Percentiles rank a stretch among this genome's conserved stretches.
Conservation (phyloP, 106 monocot species). For the Dendrobium chrysotoxum region DNA sequence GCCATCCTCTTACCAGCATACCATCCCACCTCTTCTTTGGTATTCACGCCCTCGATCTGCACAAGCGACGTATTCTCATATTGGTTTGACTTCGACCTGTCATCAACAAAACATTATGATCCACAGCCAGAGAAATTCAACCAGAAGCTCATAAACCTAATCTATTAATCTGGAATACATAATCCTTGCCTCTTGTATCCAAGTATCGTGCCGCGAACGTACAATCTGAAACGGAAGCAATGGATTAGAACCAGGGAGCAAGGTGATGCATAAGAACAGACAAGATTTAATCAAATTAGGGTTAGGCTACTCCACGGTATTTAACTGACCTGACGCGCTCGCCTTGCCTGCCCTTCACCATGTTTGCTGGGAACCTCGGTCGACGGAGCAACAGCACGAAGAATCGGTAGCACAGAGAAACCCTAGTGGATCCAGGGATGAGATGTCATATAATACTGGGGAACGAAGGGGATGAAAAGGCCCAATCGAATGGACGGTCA, state of each 20-base stretch:
- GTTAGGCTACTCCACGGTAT: not conserved
- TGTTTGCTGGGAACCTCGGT: constrained; percentile 1
- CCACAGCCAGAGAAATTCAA: not conserved
- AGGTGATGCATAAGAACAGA: not conserved
- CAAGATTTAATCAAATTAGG: not conserved
- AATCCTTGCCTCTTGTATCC: constrained; percentile 67
- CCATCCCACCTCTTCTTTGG: constrained; percentile 68
- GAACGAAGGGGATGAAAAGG: too few species aligned
- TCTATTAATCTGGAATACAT: not conserved
- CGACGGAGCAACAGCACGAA: too few species aligned
- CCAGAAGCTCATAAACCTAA: not conserved
- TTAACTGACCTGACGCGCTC: constrained; percentile 39
- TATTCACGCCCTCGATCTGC: constrained; percentile 78
- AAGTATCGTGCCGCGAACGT: constrained; percentile 71
- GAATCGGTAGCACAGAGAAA: too few species aligned
- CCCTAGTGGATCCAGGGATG: too few species aligned
- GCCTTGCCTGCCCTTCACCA: constrained; percentile 52
- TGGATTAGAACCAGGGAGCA: too few species aligned
- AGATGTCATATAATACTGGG: too few species aligned
- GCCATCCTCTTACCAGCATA: constrained; percentile 63
- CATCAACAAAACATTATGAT: not conserved
- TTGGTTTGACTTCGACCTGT: constrained; percentile 69
- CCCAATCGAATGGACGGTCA: too few species aligned
- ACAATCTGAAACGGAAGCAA: constrained; percentile 23
- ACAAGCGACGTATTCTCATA: constrained; percentile 72